These are phyloP conservation scores for Ophiosphaerella herpotricha DNA, from an alignment of 2,329 filamentous ascomycete species.

Conservation along the genomic window DNA sequence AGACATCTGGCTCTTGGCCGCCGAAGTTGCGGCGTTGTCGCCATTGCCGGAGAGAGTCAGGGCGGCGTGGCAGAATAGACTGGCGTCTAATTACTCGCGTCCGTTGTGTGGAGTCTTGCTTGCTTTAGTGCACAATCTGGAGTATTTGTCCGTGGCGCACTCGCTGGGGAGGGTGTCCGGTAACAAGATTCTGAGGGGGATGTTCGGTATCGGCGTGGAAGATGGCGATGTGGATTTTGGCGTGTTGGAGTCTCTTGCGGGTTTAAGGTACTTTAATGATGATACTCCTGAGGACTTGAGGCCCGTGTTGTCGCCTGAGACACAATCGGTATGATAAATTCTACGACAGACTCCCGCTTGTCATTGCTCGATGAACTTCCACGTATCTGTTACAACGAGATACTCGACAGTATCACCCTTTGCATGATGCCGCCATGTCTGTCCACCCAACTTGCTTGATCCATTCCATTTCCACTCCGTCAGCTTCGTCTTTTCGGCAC, in stretches of 20 bases:
- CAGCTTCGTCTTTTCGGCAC: constrained; percentile 9
- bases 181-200: not conserved
- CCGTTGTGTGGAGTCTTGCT: constrained; percentile 4
- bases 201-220: not conserved
- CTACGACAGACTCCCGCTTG: too few relatives aligned
- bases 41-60: not conserved
- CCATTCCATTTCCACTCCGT: constrained; percentile 11
- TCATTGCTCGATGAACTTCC: too few relatives aligned
- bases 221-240: not conserved
- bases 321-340: too few relatives aligned
- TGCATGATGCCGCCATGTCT: constrained; percentile 7
- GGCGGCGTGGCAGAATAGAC: not conserved
- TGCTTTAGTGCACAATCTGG: not conserved
- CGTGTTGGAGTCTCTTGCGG: not conserved
- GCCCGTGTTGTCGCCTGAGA: not conserved
- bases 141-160: constrained; percentile 1
- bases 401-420: constrained; percentile 10
- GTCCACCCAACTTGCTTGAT: not conserved
- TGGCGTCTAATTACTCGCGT: not conserved
- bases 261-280: constrained; percentile 2
- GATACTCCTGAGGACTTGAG: not conserved
- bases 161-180: not conserved
- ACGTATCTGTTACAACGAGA: not conserved
- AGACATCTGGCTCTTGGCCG: not conserved
- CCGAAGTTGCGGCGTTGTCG: not conserved